Evolutionary conservation across 805 yeast species (phyloP).

Genomic region (Peterozyma xylosa): DNA sequence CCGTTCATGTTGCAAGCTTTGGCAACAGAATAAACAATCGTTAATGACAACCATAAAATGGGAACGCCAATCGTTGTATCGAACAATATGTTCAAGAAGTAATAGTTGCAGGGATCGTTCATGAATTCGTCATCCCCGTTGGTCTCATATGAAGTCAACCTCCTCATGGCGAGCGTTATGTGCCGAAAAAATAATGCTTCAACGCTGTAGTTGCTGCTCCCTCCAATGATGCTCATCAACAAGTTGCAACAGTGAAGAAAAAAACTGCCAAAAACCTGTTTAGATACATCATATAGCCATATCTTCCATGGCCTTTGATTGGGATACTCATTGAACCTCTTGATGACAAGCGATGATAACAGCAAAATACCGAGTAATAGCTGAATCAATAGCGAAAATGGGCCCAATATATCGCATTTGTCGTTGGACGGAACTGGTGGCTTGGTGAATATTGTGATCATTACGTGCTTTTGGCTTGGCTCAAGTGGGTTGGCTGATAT

Average conservation of each 20-base stretch:
- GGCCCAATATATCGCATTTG: constrained; percentile 70
- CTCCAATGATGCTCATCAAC: constrained; percentile 55
- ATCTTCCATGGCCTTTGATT: constrained; percentile 75
- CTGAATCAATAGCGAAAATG: constrained; percentile 79
- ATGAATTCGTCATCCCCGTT: constrained; percentile 25
- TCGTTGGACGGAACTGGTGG: constrained; percentile 5
- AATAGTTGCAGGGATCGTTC: constrained; percentile 88
- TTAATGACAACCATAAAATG: constrained; percentile 54
- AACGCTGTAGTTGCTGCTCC: constrained; percentile 15
- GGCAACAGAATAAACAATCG: constrained; percentile 40
- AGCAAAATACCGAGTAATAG: constrained; percentile 70
- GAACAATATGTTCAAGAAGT: constrained; percentile 77
- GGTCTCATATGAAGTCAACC: constrained; percentile 1
- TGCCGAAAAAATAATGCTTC: neutral
- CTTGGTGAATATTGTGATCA: no score
- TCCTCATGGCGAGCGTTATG: neutral
- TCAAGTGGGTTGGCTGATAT: no score
- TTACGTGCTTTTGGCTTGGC: no score
- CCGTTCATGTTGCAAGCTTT: constrained; percentile 35
- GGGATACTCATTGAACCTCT: constrained; percentile 76
- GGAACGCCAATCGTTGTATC: constrained; percentile 96
- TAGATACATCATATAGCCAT: constrained; percentile 86
- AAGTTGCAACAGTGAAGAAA: constrained; percentile 79
- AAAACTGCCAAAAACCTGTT: constrained; percentile 82
- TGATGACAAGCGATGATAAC: constrained; percentile 61